phyloP scores from a whole-genome alignment of 306 rosid species.

The Senna siamea region DNA sequence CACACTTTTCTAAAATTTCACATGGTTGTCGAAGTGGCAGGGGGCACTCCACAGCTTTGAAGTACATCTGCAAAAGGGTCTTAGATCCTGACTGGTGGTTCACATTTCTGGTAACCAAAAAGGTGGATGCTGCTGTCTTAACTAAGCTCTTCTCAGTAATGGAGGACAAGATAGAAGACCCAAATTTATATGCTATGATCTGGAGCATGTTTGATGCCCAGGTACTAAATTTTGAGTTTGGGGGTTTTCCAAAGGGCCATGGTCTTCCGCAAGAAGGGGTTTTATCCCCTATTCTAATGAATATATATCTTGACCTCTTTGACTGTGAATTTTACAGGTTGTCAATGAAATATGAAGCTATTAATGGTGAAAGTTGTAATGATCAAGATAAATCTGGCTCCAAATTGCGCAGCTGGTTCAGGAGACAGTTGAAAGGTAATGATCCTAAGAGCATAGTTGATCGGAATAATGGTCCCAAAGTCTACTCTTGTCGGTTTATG shows the following conservation, averaged over 20 bases:
- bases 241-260: constrained; percentile 85
- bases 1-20: constrained; percentile 79
- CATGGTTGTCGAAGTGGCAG: constrained; percentile 92
- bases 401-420: constrained; percentile 77
- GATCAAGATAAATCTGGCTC: constrained; percentile 54
- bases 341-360: constrained; percentile 84
- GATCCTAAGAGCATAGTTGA: constrained; percentile 40
- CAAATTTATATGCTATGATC: constrained; percentile 52
- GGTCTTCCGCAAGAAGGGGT: constrained; percentile 97
- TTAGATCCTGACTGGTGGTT: constrained; percentile 83
- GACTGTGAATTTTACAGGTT: constrained; percentile 82
- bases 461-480: constrained; percentile 45
- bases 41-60: constrained; percentile 70
- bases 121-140: constrained; percentile 60
- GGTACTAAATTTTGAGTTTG: constrained; percentile 84
- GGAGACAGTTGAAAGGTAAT: constrained; percentile 64
- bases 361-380: constrained; percentile 31
- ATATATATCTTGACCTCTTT: constrained; percentile 82
- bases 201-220: constrained; percentile 67
- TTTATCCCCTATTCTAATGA: constrained; percentile 80
- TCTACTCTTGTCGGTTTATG: constrained; percentile 78
- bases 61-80: constrained; percentile 71
- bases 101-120: constrained; percentile 60
- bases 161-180: constrained; percentile 85
- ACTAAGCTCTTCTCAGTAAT: constrained; percentile 56